A percentile compares a stretch with the other conserved stretches of the same genome.
phyloP scores from a whole-genome alignment of 2,329 filamentous ascomycete genomes.

The Fusarium torulosum region DNA sequence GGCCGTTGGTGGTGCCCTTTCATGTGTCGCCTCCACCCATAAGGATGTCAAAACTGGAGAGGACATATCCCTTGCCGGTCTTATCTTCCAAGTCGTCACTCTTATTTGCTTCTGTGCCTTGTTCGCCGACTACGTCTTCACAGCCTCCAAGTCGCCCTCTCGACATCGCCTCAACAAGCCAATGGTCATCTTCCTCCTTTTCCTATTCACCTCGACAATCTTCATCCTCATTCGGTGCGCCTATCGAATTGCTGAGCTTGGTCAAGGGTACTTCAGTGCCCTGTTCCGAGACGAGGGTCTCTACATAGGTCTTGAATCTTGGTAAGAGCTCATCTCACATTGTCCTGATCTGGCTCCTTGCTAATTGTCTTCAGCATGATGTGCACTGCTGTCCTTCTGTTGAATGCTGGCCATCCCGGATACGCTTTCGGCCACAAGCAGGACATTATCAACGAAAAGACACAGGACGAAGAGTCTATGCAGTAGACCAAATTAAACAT shows the following conservation, averaged over 20 bases:
- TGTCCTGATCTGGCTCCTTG: neutral
- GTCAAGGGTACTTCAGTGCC: conserved; percentile 62
- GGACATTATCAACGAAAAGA: conserved; percentile 13
- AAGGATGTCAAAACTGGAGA: conserved; percentile 55
- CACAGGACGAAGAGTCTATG: conserved; percentile 7
- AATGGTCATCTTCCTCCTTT: conserved; percentile 63
- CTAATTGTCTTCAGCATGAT: conserved; percentile 40
- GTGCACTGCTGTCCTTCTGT: conserved; percentile 38
- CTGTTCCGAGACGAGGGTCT: conserved; percentile 45
- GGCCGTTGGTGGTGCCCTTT: conserved; percentile 63
- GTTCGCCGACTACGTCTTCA: conserved; percentile 58
- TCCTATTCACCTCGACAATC: conserved; percentile 64
- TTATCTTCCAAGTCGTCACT: conserved; percentile 64
- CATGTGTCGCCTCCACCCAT: conserved; percentile 53
- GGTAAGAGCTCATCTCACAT: conserved; percentile 23
- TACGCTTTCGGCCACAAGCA: conserved; percentile 22
- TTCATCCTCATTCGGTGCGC: conserved; percentile 68
- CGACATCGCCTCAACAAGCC: conserved; percentile 49
- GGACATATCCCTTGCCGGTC: conserved; percentile 63
- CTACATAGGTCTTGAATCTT: conserved; percentile 46
- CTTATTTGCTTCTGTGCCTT: conserved; percentile 60
- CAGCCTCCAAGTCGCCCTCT: conserved; percentile 45
- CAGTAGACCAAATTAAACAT: neutral
- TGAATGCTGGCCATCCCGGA: conserved; percentile 45
- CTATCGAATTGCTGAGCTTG: conserved; percentile 70